Evolutionary conservation across 2,329 filamentous ascomycete species (phyloP), one percentile per base, ranked within the genome.

Genomic region (Fonsecaea monophora): DNA sequence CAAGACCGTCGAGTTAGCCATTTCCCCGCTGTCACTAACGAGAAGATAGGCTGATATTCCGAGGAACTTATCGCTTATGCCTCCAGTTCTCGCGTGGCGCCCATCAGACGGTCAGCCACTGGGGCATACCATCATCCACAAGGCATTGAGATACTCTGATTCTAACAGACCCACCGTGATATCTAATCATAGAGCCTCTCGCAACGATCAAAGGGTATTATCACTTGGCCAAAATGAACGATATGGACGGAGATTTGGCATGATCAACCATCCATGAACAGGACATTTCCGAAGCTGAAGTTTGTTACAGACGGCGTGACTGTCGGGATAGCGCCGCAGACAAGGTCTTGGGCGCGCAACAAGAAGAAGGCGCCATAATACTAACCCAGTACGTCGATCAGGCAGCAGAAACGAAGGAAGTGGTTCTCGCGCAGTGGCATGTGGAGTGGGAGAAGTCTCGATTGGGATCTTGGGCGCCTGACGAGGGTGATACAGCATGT

Each of bases 381-480:
- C 30, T 12, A 15, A 55, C 53, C 10, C 30, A 6, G 53, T 55
- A 25, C 10, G 8, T 50, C 45, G 25, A 25, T 25, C 25, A 25
- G 45, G 18, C 45, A 50, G 45, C 45, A 50, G 45, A 4, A 50
- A 9, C 21, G 45, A 50, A 10, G 45, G 12, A 50, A n/a, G 45
- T 50, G 18, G 18, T 25, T 6, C 45, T 60, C 34, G 25, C 38
- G 40, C 32, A 38, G 25, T 60, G 58, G 58, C 42, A 53, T 60
- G 58, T 53, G 58, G 58, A 32, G 58, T 60, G 21, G 42, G 25
- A 32, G 5, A n/a, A 5, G 45, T 38, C 42, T 60, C 34, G 6
- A 60, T 38, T 12, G 45, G 42, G 34, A 60, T 21, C 42, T 50
- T 34, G 42, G 42, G 32, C 45, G 58, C 58, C 58, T 60, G n/a